phyloP scores from a whole-genome alignment of 305 asterid species.

The Nicotiana rustica region DNA sequence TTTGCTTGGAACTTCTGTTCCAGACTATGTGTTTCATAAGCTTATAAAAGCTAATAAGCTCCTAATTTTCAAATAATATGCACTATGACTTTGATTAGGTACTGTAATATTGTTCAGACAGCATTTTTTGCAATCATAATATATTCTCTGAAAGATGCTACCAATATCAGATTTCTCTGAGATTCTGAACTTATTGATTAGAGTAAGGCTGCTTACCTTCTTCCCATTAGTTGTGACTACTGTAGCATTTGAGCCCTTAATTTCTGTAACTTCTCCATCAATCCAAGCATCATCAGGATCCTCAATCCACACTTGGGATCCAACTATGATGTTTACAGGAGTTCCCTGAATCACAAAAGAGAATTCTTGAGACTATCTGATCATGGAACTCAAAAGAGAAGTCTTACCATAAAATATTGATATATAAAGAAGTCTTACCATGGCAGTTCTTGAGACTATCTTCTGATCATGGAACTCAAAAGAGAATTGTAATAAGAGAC shows the following conservation, averaged over 20 bases:
- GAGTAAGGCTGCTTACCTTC: slow-evolving; percentile 61
- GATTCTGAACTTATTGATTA: not conserved
- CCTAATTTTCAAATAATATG: slow-evolving; percentile 5
- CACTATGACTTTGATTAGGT: not conserved
- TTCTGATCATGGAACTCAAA: slow-evolving; percentile 60
- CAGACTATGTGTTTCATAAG: not conserved
- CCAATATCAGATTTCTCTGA: not conserved
- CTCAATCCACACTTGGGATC: slow-evolving; percentile 93
- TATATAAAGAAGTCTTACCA: slow-evolving; percentile 62
- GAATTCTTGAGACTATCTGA: no score
- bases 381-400: no score
- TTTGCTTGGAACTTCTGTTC: not conserved
- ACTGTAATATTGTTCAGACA: slow-evolving; percentile 8
- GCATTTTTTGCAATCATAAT: not conserved
- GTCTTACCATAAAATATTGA: slow-evolving; percentile 29
- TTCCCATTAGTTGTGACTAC: slow-evolving; percentile 68
- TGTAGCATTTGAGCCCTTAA: slow-evolving; percentile 75
- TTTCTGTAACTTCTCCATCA: slow-evolving; percentile 78
- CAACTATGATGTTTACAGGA: slow-evolving; percentile 86
- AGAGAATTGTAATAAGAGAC: not conserved
- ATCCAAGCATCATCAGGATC: slow-evolving; percentile 90
- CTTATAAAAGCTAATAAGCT: slow-evolving; percentile 18
- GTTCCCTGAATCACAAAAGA: slow-evolving; percentile 73
- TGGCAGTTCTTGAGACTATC: slow-evolving; percentile 49
- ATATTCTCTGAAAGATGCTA: slow-evolving; percentile 19